Conservation (phyloP, 1,284 basidiomycete genomes). For the Bondarzewia mesenterica region DNA sequence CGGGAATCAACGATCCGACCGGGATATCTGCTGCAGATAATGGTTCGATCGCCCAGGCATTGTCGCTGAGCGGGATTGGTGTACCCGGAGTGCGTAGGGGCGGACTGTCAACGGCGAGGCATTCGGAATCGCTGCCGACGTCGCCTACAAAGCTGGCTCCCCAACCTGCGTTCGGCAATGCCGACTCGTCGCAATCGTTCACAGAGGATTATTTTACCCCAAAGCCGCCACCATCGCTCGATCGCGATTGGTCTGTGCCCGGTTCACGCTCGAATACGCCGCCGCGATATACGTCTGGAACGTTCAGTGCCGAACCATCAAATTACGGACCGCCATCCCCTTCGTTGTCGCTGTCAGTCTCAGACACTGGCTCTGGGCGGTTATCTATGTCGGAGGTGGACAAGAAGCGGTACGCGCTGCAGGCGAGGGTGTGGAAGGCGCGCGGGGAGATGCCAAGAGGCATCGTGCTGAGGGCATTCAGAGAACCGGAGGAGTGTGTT, state of each 20-base stretch:
- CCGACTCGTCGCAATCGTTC: background rate
- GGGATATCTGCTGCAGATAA: conserved; percentile 27
- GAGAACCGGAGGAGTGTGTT: conserved; percentile 55
- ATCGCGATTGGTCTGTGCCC: background rate
- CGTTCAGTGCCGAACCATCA: background rate
- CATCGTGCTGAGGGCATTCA: conserved; percentile 56
- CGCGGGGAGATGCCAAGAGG: conserved; percentile 44
- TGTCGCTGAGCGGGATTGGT: conserved; percentile 1
- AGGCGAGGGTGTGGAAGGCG: conserved; percentile 53
- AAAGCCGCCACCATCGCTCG: conserved; percentile 3
- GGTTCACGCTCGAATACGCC: background rate
- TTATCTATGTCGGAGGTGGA: conserved; percentile 38
- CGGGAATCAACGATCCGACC: conserved; percentile 47
- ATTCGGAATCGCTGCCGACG: conserved; percentile 1
- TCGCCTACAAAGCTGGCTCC: conserved; percentile 4
- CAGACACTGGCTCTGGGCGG: background rate
- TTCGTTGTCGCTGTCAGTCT: background rate
- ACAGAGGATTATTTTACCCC: conserved; percentile 14
- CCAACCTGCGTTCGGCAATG: conserved; percentile 3
- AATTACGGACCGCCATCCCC: background rate
- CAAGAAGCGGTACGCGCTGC: conserved; percentile 45
- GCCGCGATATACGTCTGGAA: background rate
- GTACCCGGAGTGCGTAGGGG: background rate
- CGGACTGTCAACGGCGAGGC: conserved; percentile 4
- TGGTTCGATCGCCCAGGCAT: conserved; percentile 14